A percentile compares a stretch with the other conserved stretches of the same genome.
Evolutionary conservation across 1,284 basidiomycete genomes (phyloP).

Genomic region (Fereydounia khargensis): DNA sequence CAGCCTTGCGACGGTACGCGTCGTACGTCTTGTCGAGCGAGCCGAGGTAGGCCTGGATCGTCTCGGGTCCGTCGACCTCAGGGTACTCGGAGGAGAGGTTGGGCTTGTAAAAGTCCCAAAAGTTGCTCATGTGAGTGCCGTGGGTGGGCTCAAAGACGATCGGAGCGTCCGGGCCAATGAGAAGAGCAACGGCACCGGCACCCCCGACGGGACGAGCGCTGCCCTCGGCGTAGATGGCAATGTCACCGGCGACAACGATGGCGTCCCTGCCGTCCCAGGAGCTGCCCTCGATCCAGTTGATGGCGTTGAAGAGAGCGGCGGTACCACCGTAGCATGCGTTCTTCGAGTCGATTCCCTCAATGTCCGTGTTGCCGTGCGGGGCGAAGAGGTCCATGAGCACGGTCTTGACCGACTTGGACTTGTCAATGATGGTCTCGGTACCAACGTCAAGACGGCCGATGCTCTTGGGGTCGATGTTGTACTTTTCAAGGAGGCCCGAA

Average conservation of each 20-base stretch:
- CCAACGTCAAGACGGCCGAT: slow-evolving; percentile 97
- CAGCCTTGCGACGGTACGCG: slow-evolving; percentile 79
- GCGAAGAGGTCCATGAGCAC: slow-evolving; percentile 97
- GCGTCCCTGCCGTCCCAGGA: slow-evolving; percentile 99
- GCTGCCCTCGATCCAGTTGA: slow-evolving; percentile 86
- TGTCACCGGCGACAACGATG: slow-evolving; percentile 94
- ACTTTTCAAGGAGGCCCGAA: slow-evolving; percentile 83
- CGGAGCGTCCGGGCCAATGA: slow-evolving; percentile 94
- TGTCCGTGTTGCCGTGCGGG: slow-evolving; percentile 86
- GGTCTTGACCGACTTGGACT: slow-evolving; percentile 98
- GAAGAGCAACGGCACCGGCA: slow-evolving; percentile 89
- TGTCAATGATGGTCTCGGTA: slow-evolving; percentile 99
- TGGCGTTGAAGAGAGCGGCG: slow-evolving; percentile 92
- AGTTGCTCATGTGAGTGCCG: slow-evolving; percentile 95
- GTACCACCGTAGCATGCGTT: slow-evolving; percentile 99
- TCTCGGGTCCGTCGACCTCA: slow-evolving; percentile 94
- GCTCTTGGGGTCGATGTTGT: slow-evolving; percentile 90
- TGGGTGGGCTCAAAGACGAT: slow-evolving; percentile 92
- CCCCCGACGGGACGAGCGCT: slow-evolving; percentile 92
- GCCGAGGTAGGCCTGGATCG: slow-evolving; percentile 89
- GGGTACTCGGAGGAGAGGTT: slow-evolving; percentile 72
- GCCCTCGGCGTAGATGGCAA: slow-evolving; percentile 97
- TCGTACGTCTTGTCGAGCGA: slow-evolving; percentile 89
- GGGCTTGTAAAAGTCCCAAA: slow-evolving; percentile 65
- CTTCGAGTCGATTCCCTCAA: slow-evolving; percentile 98